Percentiles rank a stretch among this genome's conserved stretches.
Evolutionary conservation across 2,329 filamentous ascomycete species (phyloP).

Genomic region (Escovopsis weberi): DNA sequence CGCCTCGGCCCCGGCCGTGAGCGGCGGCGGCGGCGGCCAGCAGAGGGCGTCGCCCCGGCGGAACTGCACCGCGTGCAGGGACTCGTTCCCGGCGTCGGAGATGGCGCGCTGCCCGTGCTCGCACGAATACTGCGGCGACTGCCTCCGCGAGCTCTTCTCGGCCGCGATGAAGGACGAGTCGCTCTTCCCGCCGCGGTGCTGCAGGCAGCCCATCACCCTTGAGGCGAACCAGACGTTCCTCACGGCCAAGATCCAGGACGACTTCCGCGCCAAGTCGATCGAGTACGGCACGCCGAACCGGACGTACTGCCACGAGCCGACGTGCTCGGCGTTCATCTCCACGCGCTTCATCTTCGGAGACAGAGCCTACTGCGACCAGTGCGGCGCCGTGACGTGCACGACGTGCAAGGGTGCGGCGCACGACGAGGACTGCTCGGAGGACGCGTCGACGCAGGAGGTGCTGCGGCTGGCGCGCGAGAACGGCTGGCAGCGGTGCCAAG

Average conservation of each 20-base stretch:
- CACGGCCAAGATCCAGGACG: constrained; percentile 13
- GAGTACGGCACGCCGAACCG: constrained; percentile 33
- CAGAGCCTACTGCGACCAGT: constrained; percentile 27
- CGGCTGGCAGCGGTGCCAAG: constrained; percentile 34
- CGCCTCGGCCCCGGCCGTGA: background rate
- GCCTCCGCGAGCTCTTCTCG: constrained; percentile 27
- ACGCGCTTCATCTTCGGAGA: constrained; percentile 15
- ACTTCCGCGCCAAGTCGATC: constrained; percentile 29
- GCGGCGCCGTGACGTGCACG: constrained; percentile 29
- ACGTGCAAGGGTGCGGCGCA: constrained; percentile 34
- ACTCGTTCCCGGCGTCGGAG: background rate
- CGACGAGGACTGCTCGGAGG: constrained; percentile 30
- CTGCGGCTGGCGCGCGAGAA: constrained; percentile 23
- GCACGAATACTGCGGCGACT: constrained; percentile 37
- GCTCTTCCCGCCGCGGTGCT: constrained; percentile 41
- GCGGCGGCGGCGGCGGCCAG: background rate
- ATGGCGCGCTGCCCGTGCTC: constrained; percentile 17
- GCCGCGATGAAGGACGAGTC: constrained; percentile 29
- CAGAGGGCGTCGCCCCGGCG: background rate
- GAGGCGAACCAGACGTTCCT: constrained; percentile 21
- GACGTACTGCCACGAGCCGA: constrained; percentile 32
- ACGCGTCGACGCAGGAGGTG: constrained; percentile 23
- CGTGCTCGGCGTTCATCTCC: constrained; percentile 34
- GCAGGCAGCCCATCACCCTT: constrained; percentile 25
- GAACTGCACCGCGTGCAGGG: constrained; percentile 1